Percentiles rank a stretch among this genome's conserved stretches.
Evolutionary conservation across 441 rosid genomes (phyloP).

Genomic region (Geranium incanum): DNA sequence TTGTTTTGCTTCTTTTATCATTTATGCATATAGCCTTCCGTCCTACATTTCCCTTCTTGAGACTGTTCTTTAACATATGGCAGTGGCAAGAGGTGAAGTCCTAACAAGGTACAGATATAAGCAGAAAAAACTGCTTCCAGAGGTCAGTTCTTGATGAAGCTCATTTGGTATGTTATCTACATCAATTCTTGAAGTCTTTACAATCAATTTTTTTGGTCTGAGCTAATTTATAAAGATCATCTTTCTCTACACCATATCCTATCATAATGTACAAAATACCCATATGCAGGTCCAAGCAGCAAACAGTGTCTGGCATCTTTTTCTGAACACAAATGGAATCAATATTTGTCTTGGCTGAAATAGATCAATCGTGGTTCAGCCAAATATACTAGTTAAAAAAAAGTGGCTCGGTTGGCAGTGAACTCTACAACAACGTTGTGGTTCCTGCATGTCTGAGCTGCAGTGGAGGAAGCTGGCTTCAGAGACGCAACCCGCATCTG

Average conservation of each 20-base stretch:
- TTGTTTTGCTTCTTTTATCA: too few species aligned
- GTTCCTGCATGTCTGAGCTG: slow-evolving; percentile 33
- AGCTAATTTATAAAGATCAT: slow-evolving; percentile 50
- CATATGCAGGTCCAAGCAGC: slow-evolving; percentile 41
- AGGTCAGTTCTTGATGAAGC: slow-evolving; percentile 11
- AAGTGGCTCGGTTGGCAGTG: slow-evolving; percentile 33
- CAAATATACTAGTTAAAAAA: slow-evolving; percentile 5
- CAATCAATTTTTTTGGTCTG: slow-evolving; percentile 61
- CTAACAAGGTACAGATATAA: not conserved
- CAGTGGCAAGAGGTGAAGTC: not conserved
- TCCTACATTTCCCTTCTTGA: too few species aligned
- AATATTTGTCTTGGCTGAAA: slow-evolving; percentile 45
- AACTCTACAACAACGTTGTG: slow-evolving; percentile 45
- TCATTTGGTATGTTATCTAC: slow-evolving; percentile 46
- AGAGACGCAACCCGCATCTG: slow-evolving; percentile 47
- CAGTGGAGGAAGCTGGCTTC: slow-evolving; percentile 19
- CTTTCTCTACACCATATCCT: slow-evolving; percentile 35
- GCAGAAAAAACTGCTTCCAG: not conserved
- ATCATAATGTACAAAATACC: slow-evolving; percentile 53
- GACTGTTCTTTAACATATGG: not conserved
- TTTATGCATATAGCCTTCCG: too few species aligned
- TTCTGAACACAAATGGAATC: slow-evolving; percentile 38
- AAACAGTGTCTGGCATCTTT: slow-evolving; percentile 55
- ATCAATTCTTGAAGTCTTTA: slow-evolving; percentile 58
- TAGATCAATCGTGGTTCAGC: not conserved